A percentile compares a stretch with the other conserved stretches of the same genome.
These are phyloP conservation scores for Spergularia bocconei DNA, from an alignment of 148 eudicot species.

Conservation along the genomic window DNA sequence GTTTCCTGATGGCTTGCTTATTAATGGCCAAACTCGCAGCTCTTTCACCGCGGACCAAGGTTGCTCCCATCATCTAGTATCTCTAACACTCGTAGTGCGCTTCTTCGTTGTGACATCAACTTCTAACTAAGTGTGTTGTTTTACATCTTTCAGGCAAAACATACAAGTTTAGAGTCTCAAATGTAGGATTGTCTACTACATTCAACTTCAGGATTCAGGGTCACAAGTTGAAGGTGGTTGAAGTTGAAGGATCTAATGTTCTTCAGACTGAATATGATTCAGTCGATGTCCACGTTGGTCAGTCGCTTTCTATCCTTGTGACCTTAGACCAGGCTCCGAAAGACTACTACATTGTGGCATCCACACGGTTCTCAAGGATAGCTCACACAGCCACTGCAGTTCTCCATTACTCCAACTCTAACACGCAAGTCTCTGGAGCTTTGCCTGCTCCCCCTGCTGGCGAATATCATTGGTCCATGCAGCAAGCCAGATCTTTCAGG, in stretches of 20 bases:
- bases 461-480: slow-evolving; percentile 65
- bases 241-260: slow-evolving; percentile 90
- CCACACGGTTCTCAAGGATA: slow-evolving; percentile 61
- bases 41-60: slow-evolving; percentile 81
- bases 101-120: neutral
- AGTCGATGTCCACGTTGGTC: slow-evolving; percentile 87
- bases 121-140: neutral
- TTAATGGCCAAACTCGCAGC: slow-evolving; percentile 57
- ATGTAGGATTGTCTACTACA: slow-evolving; percentile 70
- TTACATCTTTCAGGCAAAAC: slow-evolving; percentile 67
- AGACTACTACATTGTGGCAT: slow-evolving; percentile 86
- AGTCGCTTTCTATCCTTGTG: slow-evolving; percentile 76
- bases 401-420: slow-evolving; percentile 72
- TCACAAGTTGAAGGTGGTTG: slow-evolving; percentile 80
- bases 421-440: slow-evolving; percentile 61
- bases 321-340: slow-evolving; percentile 75
- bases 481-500: slow-evolving; percentile 92
- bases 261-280: slow-evolving; percentile 68
- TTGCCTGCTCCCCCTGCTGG: slow-evolving; percentile 60
- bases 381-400: slow-evolving; percentile 50
- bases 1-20: slow-evolving; percentile 71
- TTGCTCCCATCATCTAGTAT: slow-evolving; percentile 19
- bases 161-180: slow-evolving; percentile 85
- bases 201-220: slow-evolving; percentile 89
- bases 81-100: neutral